These are phyloP conservation scores for Tylopilus felleus DNA, from an alignment of 768 basidiomycete species.

Conservation along the genomic window DNA sequence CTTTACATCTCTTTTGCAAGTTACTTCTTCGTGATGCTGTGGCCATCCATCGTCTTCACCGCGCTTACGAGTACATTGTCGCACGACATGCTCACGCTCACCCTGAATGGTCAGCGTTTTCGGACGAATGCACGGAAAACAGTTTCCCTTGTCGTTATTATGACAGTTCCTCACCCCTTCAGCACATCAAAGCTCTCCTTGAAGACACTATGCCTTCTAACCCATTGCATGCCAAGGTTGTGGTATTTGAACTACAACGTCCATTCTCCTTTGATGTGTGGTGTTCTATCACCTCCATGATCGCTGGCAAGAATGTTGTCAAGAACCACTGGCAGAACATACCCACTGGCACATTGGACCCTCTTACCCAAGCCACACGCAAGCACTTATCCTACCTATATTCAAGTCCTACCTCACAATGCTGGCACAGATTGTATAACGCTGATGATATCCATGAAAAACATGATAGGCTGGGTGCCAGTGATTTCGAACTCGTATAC, in stretches of 20 bases:
- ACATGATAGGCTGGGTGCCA: too few species aligned
- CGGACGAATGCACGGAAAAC: background rate
- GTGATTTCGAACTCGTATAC: slow-evolving; percentile 5
- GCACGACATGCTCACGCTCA: background rate
- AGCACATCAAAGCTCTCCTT: background rate
- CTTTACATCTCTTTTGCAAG: background rate
- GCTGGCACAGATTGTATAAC: background rate
- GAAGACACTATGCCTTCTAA: background rate
- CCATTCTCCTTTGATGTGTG: background rate
- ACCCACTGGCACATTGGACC: background rate
- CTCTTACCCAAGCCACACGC: background rate
- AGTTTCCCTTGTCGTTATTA: background rate
- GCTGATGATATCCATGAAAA: too few species aligned
- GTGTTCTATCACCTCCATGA: background rate
- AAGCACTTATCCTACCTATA: background rate
- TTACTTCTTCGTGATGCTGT: background rate
- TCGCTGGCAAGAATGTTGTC: background rate
- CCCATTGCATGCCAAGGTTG: background rate
- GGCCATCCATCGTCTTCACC: background rate
- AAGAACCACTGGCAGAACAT: background rate
- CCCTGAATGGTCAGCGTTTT: background rate
- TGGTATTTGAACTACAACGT: background rate
- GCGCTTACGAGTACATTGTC: background rate
- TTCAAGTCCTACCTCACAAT: background rate
- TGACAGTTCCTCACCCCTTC: background rate